Percentiles rank a stretch among this genome's conserved stretches.
Conservation (phyloP, 2,329 filamentous ascomycete species). For the Ascochyta pisi region DNA sequence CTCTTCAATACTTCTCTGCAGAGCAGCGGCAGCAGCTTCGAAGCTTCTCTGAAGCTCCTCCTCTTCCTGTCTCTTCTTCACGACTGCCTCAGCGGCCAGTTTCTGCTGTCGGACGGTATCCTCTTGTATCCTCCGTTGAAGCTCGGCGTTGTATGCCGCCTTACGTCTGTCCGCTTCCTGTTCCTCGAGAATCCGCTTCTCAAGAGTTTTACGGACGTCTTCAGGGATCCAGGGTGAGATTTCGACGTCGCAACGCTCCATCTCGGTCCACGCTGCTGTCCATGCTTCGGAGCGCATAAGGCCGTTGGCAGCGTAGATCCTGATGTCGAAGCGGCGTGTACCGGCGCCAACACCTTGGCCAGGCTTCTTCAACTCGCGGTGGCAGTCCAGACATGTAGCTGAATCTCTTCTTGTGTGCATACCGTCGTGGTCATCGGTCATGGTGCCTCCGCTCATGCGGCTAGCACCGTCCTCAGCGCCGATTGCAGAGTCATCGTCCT, state of each 20-base stretch:
- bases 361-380: conserved; percentile 46
- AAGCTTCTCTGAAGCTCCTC: conserved; percentile 35
- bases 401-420: conserved; percentile 37
- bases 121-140: conserved; percentile 42
- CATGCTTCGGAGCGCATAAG: conserved; percentile 91
- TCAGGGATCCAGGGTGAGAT: conserved; percentile 76
- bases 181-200: conserved; percentile 57
- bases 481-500: conserved; percentile 41
- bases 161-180: conserved; percentile 39
- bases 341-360: conserved; percentile 46
- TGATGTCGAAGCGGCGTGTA: conserved; percentile 74
- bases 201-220: conserved; percentile 65
- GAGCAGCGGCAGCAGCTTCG: conserved; percentile 34
- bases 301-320: conserved; percentile 93
- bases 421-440: conserved; percentile 40
- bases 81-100: conserved; percentile 35
- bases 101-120: conserved; percentile 40
- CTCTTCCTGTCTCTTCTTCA: conserved; percentile 36
- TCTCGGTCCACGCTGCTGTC: conserved; percentile 93
- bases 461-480: conserved; percentile 47
- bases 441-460: conserved; percentile 46
- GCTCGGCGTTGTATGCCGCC: conserved; percentile 38
- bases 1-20: conserved; percentile 36
- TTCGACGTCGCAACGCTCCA: conserved; percentile 98
- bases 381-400: conserved; percentile 59